Conservation (phyloP, 257 asterid genomes). For the Misopates orontium region DNA sequence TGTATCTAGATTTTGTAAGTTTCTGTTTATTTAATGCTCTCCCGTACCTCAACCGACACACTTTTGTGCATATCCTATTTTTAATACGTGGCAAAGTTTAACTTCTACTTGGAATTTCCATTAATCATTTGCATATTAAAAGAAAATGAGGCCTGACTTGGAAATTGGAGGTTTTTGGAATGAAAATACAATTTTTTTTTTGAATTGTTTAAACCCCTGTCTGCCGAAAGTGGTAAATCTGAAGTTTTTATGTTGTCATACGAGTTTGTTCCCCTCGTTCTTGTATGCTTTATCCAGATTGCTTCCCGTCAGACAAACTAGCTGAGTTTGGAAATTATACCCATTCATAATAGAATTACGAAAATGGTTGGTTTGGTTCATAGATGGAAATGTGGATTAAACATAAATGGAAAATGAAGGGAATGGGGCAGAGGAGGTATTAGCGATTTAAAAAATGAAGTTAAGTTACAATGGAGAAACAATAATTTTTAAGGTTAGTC, state of each 20-base stretch:
- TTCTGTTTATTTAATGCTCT: constrained; percentile 14
- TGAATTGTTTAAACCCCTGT: neutral
- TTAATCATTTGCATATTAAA: neutral
- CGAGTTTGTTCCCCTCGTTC: neutral
- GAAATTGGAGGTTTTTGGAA: too few species aligned
- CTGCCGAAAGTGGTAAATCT: neutral
- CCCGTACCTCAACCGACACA: constrained; percentile 4
- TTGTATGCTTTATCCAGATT: neutral
- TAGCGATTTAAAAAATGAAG: constrained; percentile 10
- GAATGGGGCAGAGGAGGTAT: neutral
- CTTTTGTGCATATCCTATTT: constrained; percentile 3
- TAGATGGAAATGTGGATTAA: neutral
- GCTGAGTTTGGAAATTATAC: neutral
- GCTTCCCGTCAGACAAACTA: constrained; percentile 5
- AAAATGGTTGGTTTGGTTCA: neutral
- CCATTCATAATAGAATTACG: too few species aligned
- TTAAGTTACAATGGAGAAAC: neutral
- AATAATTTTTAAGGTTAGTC: constrained; percentile 4
- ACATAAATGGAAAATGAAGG: neutral
- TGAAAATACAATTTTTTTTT: neutral
- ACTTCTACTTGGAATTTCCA: constrained; percentile 14
- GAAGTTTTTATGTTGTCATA: neutral
- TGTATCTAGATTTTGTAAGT: constrained; percentile 4
- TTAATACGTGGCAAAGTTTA: constrained; percentile 2
- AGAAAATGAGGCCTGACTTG: too few species aligned